Evolutionary conservation across 192 early-diverging fungal species (phyloP).

Genomic region (Piromyces finnis): DNA sequence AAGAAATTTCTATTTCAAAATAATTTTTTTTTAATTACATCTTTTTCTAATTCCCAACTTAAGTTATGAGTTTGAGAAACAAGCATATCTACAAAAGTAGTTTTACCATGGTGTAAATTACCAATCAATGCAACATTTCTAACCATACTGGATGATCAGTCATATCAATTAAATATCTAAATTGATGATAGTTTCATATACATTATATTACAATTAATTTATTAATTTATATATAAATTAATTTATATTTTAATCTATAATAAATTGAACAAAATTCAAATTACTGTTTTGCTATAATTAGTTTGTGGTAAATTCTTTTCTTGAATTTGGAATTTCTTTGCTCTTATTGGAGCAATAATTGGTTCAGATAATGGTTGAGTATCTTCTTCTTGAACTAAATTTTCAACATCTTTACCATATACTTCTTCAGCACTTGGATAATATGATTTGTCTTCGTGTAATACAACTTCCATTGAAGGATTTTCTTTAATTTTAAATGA

Average conservation of each 20-base stretch:
- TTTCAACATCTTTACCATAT: constrained; percentile 87
- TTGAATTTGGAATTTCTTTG: constrained; percentile 65
- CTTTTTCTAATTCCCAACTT: neutral
- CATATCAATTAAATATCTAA: constrained; percentile 60
- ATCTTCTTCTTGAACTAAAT: constrained; percentile 93
- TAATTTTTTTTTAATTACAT: neutral
- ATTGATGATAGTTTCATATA: no score
- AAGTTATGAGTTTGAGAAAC: constrained; percentile 70
- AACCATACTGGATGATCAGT: constrained; percentile 57
- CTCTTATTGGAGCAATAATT: constrained; percentile 79
- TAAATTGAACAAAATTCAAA: no score
- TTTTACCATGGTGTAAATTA: constrained; percentile 96
- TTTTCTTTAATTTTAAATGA: no score
- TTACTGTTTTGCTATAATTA: constrained; percentile 71
- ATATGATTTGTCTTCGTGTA: constrained; percentile 98
- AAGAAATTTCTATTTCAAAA: no score
- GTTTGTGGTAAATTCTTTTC: constrained; percentile 76
- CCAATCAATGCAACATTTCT: constrained; percentile 85
- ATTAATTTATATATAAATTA: no score
- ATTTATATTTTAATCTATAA: no score
- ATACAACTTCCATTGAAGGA: constrained; percentile 57
- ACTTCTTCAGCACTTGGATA: constrained; percentile 95
- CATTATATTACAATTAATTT: no score
- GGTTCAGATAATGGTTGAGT: constrained; percentile 88
- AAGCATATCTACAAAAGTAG: constrained; percentile 80